phyloP scores from a whole-genome alignment of 805 yeast species.

The Nakazawaea laoshanensis region DNA sequence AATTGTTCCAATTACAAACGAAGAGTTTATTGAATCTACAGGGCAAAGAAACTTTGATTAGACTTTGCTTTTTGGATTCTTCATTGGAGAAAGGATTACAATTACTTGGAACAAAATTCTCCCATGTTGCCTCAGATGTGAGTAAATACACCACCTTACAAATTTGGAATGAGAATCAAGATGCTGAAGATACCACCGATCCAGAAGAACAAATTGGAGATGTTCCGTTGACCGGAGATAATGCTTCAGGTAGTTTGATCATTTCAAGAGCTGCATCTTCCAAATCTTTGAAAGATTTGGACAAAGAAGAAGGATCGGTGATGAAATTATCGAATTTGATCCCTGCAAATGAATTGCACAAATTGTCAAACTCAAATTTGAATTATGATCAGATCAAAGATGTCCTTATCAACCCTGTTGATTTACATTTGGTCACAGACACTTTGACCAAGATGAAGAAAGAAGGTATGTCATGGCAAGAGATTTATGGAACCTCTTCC shows the following conservation, averaged over 20 bases:
- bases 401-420: conserved; percentile 25
- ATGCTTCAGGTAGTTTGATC: not conserved
- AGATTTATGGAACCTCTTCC: conserved; percentile 14
- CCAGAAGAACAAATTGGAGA: conserved; percentile 1
- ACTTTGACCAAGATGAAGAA: conserved; percentile 29
- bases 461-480: conserved; percentile 31
- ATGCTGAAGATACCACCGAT: not conserved
- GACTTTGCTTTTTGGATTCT: conserved; percentile 62
- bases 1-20: conserved; percentile 49
- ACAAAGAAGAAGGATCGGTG: conserved; percentile 33
- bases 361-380: too few relatives aligned
- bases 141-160: conserved; percentile 2
- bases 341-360: not conserved
- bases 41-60: conserved; percentile 68
- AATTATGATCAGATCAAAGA: conserved; percentile 27
- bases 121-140: conserved; percentile 3
- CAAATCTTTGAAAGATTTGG: conserved; percentile 25
- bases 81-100: conserved; percentile 52
- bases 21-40: conserved; percentile 47
- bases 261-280: conserved; percentile 19
- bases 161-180: too few relatives aligned
- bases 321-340: conserved; percentile 20
- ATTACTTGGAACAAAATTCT: conserved; percentile 15
- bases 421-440: conserved; percentile 27
- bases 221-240: conserved; percentile 11